These are phyloP conservation scores for Ascochyta pisi DNA, from an alignment of 2,329 filamentous ascomycete genomes.

Conservation along the genomic window DNA sequence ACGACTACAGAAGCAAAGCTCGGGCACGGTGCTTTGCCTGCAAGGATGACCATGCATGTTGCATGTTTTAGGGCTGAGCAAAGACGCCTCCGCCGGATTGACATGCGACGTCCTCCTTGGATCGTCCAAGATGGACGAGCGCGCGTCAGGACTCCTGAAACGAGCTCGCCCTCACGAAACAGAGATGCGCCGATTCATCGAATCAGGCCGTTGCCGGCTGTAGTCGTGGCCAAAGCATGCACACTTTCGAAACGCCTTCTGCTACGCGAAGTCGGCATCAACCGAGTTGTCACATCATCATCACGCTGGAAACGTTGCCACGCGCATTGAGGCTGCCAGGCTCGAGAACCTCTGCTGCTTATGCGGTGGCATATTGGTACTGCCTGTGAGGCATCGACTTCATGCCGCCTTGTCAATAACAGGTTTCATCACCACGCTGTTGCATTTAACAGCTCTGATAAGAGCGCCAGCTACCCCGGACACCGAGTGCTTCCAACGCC, in stretches of 20 bases:
- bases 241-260: conserved; percentile 27
- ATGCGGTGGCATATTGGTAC: conserved; percentile 7
- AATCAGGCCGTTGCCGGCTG: conserved; percentile 11
- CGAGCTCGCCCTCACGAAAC: conserved; percentile 32
- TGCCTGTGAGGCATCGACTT: not conserved
- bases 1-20: conserved; percentile 11
- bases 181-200: conserved; percentile 20
- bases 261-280: conserved; percentile 21
- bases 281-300: conserved; percentile 23
- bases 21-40: conserved; percentile 8
- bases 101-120: conserved; percentile 23
- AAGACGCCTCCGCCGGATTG: conserved; percentile 9
- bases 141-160: conserved; percentile 26
- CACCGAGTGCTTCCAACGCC: conserved; percentile 5
- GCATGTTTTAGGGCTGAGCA: conserved; percentile 23
- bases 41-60: conserved; percentile 10
- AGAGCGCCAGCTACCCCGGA: conserved; percentile 15
- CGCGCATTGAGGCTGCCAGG: conserved; percentile 11
- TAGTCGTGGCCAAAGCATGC: conserved; percentile 12
- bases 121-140: conserved; percentile 30
- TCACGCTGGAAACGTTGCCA: conserved; percentile 10
- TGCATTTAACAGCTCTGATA: conserved; percentile 2
- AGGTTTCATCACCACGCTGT: not conserved
- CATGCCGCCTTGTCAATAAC: conserved; percentile 2
- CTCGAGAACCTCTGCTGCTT: not conserved